Evolutionary conservation across 805 yeast genomes (phyloP), one percentile per base, ranked within the genome.

Genomic region (Kodamaea sagamina): DNA sequence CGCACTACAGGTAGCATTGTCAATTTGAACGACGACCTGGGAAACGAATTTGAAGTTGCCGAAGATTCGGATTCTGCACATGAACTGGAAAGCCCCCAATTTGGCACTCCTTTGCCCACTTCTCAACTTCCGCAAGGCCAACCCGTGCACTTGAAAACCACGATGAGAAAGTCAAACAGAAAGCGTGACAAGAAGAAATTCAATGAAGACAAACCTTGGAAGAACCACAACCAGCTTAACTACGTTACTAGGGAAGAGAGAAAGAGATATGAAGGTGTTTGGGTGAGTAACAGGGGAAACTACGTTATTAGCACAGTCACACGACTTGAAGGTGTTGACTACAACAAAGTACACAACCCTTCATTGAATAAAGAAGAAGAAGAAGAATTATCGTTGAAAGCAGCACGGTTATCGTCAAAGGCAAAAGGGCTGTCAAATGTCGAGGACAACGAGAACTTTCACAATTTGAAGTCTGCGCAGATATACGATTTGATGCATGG

Each of bases 141-240:
- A 43, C 51, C 47, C 3, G 71, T 77, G 17, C 71, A 69, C 35
- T 69, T 79, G 50, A 72, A 68, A 43, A 73, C 79, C 4, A 79
- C 84, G 4, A 67, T 79, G 72, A 60, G 84, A 24, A 69, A 71
- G 53, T 67, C 63, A 29, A 61, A 62, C 54, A 67, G 62, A 41
- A 47, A 59, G 39, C 73, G 71, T 47, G 68, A 63, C 22, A 61
- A 65, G 44, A 68, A 67, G 44, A 56, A 68, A 12, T 89, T 90
- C 62, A 84, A 90, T 58, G 95, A 85, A 55, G 87, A 86, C 47
- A 89, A 89, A 62, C 98, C 98, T 0, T 89, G 97, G 97, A 89
- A 90, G 54, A 82, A 84, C 54, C 97, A 89, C 62, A 71, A 70
- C 22, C 86, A 80, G 47, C 70, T 81, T 4, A 55, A 49, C 58